These are phyloP conservation scores for Priceomyces castillae DNA, from an alignment of 805 yeast genomes.

Conservation along the genomic window DNA sequence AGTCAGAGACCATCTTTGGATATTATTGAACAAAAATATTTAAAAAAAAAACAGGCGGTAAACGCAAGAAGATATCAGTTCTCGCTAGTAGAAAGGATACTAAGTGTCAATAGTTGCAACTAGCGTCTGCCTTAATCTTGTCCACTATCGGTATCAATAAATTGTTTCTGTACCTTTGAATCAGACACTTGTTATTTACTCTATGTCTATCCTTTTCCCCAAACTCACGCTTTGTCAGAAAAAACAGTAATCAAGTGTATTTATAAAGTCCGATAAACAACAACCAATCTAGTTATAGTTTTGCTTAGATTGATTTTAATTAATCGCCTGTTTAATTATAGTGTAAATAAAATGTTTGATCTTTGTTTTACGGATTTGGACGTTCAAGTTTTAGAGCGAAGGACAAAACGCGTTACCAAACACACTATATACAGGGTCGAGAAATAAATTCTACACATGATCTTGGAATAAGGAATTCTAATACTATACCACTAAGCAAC, in stretches of 20 bases:
- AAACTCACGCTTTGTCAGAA: not conserved
- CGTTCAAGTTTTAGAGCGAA: not conserved
- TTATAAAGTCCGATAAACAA: not conserved
- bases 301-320: not conserved
- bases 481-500: not conserved
- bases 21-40: not conserved
- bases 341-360: constrained; percentile 3
- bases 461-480: too few species aligned
- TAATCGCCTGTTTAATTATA: constrained; percentile 1
- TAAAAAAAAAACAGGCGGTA: not conserved
- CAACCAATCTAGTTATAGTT: not conserved
- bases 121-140: not conserved
- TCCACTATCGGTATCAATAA: not conserved
- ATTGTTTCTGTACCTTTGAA: constrained; percentile 2
- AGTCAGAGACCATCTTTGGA: constrained; percentile 10
- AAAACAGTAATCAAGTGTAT: not conserved
- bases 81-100: not conserved
- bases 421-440: not conserved
- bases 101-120: not conserved
- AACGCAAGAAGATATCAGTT: not conserved
- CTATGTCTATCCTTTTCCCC: not conserved
- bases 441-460: too few species aligned
- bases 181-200: constrained; percentile 4
- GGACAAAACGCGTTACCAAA: constrained; percentile 4
- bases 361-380: constrained; percentile 4